Evolutionary conservation across 2,329 filamentous ascomycete species (phyloP), one percentile per base, ranked within the genome.

Genomic region (Aspergillus niger): DNA sequence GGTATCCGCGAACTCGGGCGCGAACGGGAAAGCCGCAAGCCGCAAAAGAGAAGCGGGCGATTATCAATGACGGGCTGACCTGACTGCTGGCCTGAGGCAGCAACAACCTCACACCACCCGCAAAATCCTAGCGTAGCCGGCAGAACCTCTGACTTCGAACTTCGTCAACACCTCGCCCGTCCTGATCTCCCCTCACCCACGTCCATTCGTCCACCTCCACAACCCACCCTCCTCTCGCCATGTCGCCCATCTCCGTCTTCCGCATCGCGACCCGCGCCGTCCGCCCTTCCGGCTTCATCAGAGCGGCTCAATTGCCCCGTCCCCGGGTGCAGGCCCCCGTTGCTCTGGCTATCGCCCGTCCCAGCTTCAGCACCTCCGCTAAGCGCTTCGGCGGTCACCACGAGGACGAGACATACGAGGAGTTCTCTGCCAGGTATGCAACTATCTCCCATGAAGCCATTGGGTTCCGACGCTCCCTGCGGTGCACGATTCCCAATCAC

Each of bases 381-480:
- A 84, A 84, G 71, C 84, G 83, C 72, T 80, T 80, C 69, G 81
- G 81, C 67, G 82, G 85, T 66, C 80, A 80, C 75, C 91, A 96
- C 81, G 86, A 89, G 76, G 95, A 99, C 81, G 95, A 99, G 88
- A 96, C 91, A 74, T 99, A 97, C 73, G 95, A 99, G 85, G 93
- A 98, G 84, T 99, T 99, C 82, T 92, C 91, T 81, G 90, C 92
- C 74, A 93, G 95, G 95, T 99, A 91, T 70, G 83, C 69, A 65
- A 61, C 56, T 43, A 44, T 59, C 48, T 30, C 47, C 54, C 55
- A 49, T 59, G 38, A 56, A 67, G 53, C 68, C 73, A 73, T 72
- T 69, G 68, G 58, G 30, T 43, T 39, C 57, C 38, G 57, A 55
- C 36, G 39, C 58, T 57, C 63, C 55, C 60, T 55, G 58, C 43